Evolutionary conservation across 2,329 filamentous ascomycete species (phyloP).

Genomic region (Paraconiothyrium sp.): DNA sequence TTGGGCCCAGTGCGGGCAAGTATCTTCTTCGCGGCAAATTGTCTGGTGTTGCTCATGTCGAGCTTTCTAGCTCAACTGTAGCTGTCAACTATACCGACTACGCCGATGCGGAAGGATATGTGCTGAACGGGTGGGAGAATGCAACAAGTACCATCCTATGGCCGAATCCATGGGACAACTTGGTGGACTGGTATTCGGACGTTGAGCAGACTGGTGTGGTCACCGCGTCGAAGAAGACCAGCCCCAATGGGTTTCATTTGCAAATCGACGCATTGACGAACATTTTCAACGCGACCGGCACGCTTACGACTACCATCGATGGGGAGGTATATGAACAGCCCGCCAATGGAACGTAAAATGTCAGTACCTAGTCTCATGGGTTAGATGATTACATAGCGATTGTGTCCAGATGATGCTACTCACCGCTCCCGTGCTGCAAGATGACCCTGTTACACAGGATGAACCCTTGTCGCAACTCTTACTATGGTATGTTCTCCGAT

Average conservation of each 20-base stretch:
- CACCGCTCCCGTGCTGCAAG: no score
- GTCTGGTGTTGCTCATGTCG: slow-evolving; percentile 28
- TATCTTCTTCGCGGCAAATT: slow-evolving; percentile 25
- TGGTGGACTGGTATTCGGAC: slow-evolving; percentile 54
- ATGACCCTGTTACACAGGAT: no score
- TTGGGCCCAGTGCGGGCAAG: slow-evolving; percentile 13
- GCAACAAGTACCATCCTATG: slow-evolving; percentile 32
- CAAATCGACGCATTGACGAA: slow-evolving; percentile 52
- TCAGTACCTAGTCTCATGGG: neutral
- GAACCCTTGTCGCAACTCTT: neutral
- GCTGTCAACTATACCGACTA: slow-evolving; percentile 50
- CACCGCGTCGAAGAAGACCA: slow-evolving; percentile 51
- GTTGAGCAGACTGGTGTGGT: slow-evolving; percentile 45
- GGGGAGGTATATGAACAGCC: slow-evolving; percentile 53
- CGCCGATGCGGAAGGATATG: slow-evolving; percentile 47
- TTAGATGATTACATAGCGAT: no score
- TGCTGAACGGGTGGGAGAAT: slow-evolving; percentile 49
- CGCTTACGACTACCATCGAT: slow-evolving; percentile 51
- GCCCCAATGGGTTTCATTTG: slow-evolving; percentile 52
- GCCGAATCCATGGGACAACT: slow-evolving; percentile 27
- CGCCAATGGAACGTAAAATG: slow-evolving; percentile 35
- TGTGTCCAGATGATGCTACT: no score
- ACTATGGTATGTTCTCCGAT: neutral
- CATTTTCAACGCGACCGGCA: slow-evolving; percentile 55
- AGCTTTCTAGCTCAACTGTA: slow-evolving; percentile 28